Conservation (phyloP, 1,284 basidiomycete genomes). For the Austroboletus niveus region DNA sequence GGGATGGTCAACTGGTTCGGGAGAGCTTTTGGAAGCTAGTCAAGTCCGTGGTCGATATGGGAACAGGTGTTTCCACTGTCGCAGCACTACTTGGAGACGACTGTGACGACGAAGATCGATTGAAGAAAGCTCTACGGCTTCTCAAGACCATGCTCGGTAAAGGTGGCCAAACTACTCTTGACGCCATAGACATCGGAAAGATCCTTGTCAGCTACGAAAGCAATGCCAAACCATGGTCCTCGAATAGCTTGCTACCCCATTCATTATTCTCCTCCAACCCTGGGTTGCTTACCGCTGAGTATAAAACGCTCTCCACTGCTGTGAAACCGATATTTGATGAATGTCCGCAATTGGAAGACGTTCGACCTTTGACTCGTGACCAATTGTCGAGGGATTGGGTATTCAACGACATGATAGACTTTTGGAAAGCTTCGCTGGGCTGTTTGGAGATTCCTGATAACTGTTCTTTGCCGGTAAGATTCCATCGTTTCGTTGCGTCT, state of each 20-base stretch:
- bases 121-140: slow-evolving; percentile 45
- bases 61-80: slow-evolving; percentile 55
- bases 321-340: slow-evolving; percentile 54
- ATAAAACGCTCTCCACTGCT: slow-evolving; percentile 41
- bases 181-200: slow-evolving; percentile 51
- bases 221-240: slow-evolving; percentile 40
- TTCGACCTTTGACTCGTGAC: slow-evolving; percentile 52
- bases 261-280: slow-evolving; percentile 56
- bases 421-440: slow-evolving; percentile 54
- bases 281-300: slow-evolving; percentile 60
- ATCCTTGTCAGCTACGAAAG: slow-evolving; percentile 46
- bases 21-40: slow-evolving; percentile 51
- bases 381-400: slow-evolving; percentile 56
- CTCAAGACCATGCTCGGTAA: slow-evolving; percentile 55
- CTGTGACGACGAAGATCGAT: slow-evolving; percentile 38
- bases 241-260: slow-evolving; percentile 49
- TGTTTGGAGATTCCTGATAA: slow-evolving; percentile 42
- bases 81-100: slow-evolving; percentile 49
- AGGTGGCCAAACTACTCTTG: slow-evolving; percentile 46
- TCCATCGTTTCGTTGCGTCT: slow-evolving; percentile 5
- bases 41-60: slow-evolving; percentile 54
- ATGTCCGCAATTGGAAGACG: slow-evolving; percentile 48
- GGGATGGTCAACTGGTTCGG: slow-evolving; percentile 31
- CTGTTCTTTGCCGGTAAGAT: slow-evolving; percentile 43
- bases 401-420: slow-evolving; percentile 48